phyloP scores from a whole-genome alignment of 768 basidiomycete genomes.

The Dacryopinax spathularia region DNA sequence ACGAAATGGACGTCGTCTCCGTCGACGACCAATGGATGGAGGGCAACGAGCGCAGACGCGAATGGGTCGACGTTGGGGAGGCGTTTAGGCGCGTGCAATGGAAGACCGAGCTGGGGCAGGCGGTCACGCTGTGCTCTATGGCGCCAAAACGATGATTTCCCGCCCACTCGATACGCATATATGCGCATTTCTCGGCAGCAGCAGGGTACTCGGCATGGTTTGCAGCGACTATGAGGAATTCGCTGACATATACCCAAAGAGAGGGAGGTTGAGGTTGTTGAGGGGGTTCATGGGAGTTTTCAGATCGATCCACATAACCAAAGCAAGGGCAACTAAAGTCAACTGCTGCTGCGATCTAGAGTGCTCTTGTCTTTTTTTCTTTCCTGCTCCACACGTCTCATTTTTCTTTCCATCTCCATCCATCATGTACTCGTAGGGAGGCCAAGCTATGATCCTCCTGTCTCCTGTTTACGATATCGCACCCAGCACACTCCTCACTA shows the following conservation, averaged over 20 bases:
- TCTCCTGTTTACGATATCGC: conserved; percentile 1
- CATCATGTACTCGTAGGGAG: conserved; percentile 4
- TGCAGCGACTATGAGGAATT: no score
- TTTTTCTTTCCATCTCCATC: no score
- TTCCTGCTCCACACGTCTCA: no score
- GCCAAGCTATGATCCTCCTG: neutral
- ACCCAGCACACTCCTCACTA: neutral
- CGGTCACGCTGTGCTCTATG: neutral
- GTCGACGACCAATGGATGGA: conserved; percentile 76
- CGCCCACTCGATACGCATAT: no score
- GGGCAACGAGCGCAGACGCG: conserved; percentile 58
- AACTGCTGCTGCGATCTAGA: no score
- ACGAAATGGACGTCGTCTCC: conserved; percentile 66
- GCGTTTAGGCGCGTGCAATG: conserved; percentile 59
- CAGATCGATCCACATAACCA: no score
- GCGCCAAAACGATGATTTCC: neutral
- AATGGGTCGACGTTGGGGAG: conserved; percentile 82
- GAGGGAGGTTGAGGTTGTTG: no score
- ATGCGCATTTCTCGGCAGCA: no score
- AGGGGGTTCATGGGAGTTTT: no score
- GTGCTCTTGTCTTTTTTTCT: neutral
- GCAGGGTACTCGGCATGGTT: no score
- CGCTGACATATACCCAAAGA: no score
- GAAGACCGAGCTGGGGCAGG: conserved; percentile 75
- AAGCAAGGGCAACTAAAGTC: no score